phyloP scores from a whole-genome alignment of 2,329 filamentous ascomycete species.

The Hyphodiscus sp. region DNA sequence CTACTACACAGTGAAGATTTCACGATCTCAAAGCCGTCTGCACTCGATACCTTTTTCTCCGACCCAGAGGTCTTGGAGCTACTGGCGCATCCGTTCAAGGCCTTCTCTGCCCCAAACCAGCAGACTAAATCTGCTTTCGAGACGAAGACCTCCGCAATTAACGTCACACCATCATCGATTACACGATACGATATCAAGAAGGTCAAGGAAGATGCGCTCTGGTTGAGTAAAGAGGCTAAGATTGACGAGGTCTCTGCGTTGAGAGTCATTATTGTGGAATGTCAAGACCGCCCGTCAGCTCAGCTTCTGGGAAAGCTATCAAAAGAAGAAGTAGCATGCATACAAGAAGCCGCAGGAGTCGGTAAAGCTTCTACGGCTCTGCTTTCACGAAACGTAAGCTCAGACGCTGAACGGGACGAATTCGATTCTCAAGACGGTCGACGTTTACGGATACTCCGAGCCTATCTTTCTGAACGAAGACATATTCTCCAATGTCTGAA shows the following conservation, averaged over 20 bases:
- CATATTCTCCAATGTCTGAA: slow-evolving; percentile 61
- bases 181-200: slow-evolving; percentile 66
- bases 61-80: slow-evolving; percentile 62
- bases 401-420: slow-evolving; percentile 42
- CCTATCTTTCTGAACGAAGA: slow-evolving; percentile 66
- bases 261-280: slow-evolving; percentile 74
- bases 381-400: slow-evolving; percentile 29
- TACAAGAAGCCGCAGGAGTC: slow-evolving; percentile 66
- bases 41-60: slow-evolving; percentile 58
- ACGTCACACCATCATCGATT: slow-evolving; percentile 63
- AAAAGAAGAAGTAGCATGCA: slow-evolving; percentile 68
- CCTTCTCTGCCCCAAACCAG: slow-evolving; percentile 57
- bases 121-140: slow-evolving; percentile 69
- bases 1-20: slow-evolving; percentile 52
- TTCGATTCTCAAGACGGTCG: slow-evolving; percentile 59
- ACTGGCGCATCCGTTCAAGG: slow-evolving; percentile 60
- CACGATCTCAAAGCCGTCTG: slow-evolving; percentile 48
- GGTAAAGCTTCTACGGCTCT: slow-evolving; percentile 49
- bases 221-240: slow-evolving; percentile 72
- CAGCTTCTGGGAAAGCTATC: slow-evolving; percentile 68
- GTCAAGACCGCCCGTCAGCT: slow-evolving; percentile 69
- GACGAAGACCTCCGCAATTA: slow-evolving; percentile 79
- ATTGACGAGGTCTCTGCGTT: slow-evolving; percentile 80
- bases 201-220: slow-evolving; percentile 78
- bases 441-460: slow-evolving; percentile 60